A percentile compares a stretch with the other conserved stretches of the same genome.
Evolutionary conservation across 2,329 filamentous ascomycete species (phyloP).

Genomic region (Paecilomyces variotii): DNA sequence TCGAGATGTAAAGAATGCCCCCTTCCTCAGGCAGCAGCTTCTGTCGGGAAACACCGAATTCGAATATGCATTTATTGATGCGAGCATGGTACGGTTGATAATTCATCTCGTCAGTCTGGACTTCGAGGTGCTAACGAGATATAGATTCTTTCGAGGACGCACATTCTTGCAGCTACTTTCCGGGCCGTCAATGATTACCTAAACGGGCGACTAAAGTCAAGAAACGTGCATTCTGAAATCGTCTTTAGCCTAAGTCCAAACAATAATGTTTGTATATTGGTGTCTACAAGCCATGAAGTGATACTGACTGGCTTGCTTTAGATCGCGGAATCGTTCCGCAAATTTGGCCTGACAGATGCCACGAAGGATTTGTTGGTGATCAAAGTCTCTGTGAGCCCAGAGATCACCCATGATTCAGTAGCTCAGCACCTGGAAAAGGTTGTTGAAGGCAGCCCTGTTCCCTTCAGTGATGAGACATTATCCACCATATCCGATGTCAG

Average conservation of each 20-base stretch:
- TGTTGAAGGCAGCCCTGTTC: slow-evolving; percentile 53
- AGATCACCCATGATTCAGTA: slow-evolving; percentile 40
- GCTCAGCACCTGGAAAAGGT: slow-evolving; percentile 53
- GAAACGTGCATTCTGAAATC: slow-evolving; percentile 83
- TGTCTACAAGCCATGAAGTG: not conserved
- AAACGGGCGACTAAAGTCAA: slow-evolving; percentile 59
- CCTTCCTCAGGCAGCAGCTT: slow-evolving; percentile 72
- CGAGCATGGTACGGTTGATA: slow-evolving; percentile 54
- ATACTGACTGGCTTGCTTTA: slow-evolving; percentile 29
- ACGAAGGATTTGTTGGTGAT: slow-evolving; percentile 70
- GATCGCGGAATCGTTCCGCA: slow-evolving; percentile 88
- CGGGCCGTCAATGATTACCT: slow-evolving; percentile 62
- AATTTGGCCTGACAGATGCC: slow-evolving; percentile 68
- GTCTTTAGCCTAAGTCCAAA: slow-evolving; percentile 72
- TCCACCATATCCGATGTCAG: slow-evolving; percentile 52
- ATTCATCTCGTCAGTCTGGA: not conserved
- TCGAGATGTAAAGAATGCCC: slow-evolving; percentile 65
- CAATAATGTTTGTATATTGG: slow-evolving; percentile 60
- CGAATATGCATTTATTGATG: slow-evolving; percentile 92
- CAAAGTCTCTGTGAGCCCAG: slow-evolving; percentile 58
- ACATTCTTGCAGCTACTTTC: slow-evolving; percentile 68
- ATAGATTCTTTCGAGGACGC: slow-evolving; percentile 62
- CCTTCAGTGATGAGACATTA: slow-evolving; percentile 59
- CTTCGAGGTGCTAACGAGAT: slow-evolving; percentile 2
- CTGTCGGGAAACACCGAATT: slow-evolving; percentile 76